Evolutionary conservation across 2,329 filamentous ascomycete genomes (phyloP), one percentile per base, ranked within the genome.

Genomic region (Penicillium glabrum): DNA sequence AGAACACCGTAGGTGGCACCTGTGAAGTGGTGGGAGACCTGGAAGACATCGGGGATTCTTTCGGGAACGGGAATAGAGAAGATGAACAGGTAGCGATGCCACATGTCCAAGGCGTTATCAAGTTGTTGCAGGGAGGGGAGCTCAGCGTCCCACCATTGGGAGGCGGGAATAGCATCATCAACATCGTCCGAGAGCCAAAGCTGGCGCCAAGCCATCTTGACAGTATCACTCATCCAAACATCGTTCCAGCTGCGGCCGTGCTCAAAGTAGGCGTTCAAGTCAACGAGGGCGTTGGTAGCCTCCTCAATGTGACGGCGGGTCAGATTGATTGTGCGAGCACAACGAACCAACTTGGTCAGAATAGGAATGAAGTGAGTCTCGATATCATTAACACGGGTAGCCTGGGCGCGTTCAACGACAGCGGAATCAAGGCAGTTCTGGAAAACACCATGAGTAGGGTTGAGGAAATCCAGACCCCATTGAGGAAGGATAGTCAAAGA

Each of bases 61-160:
- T 51, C 49, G 13, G 49, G 49, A 11, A 51, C 49, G 14, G 49
- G 49, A 10, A 51, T 51, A 13, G 49, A 51, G 49, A 51, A 51
- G 49, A 51, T 51, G 37, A 51, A 51, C 13, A 51, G 27, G 29
- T 51, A 51, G 37, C 49, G 49, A 33, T 51, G 49, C 49, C 49
- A 51, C 49, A 51, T 51, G 26, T 51, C 49, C n/a, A 51, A 26
- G 44, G 49, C 49, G 14, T 51, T 51, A 24, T 51, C 49, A 31
- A 51, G 49, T 39, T 51, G 49, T 11, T 51, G 49, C 49, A 51
- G 9, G 8, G 49, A 51, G 10, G 49, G 49, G 6, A 31, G 37
- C 37, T 51, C 49, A 5, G 37, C 37, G 35, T 51, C 27, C 49
- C 49, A 51, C 49, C 49, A 51, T 16, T 51, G 49, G 10, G 49